Conservation (phyloP, 331 rosid species). For the Dryas integrifolia region DNA sequence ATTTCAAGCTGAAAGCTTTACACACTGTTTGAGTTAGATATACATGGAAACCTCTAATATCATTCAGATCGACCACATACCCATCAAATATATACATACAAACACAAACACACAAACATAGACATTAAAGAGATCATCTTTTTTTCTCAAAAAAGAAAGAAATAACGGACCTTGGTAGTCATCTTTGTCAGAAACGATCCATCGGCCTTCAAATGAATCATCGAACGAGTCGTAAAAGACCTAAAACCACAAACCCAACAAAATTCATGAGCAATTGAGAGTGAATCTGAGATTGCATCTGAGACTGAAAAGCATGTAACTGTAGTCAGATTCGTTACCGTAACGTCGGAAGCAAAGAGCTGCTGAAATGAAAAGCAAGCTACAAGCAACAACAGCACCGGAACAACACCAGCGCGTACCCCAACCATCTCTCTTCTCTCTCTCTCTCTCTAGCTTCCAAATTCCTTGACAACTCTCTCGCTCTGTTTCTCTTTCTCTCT, state of each 20-base stretch:
- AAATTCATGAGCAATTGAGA: neutral
- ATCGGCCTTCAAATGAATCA: conserved; percentile 63
- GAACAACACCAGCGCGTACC: conserved; percentile 15
- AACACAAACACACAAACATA: neutral
- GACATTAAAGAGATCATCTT: neutral
- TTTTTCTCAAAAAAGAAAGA: neutral
- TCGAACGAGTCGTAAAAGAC: conserved; percentile 88
- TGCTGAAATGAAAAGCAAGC: conserved; percentile 33
- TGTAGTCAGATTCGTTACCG: conserved; percentile 31
- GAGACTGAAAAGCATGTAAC: too few relatives aligned
- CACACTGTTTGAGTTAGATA: neutral
- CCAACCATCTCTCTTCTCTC: conserved; percentile 35
- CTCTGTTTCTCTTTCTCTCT: neutral
- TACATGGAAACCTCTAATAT: neutral
- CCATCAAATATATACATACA: neutral
- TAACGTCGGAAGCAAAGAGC: conserved; percentile 37
- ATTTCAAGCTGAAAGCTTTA: neutral
- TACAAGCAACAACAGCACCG: conserved; percentile 7
- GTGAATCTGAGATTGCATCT: neutral
- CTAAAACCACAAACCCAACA: conserved; percentile 29
- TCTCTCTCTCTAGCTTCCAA: neutral
- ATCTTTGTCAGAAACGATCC: conserved; percentile 70
- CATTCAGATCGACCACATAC: neutral
- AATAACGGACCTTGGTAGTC: conserved; percentile 55
- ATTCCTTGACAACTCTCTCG: neutral